Percentiles rank a stretch among this genome's conserved stretches.
phyloP scores from a whole-genome alignment of 805 yeast genomes.

The Candida khao-thaluensis region DNA sequence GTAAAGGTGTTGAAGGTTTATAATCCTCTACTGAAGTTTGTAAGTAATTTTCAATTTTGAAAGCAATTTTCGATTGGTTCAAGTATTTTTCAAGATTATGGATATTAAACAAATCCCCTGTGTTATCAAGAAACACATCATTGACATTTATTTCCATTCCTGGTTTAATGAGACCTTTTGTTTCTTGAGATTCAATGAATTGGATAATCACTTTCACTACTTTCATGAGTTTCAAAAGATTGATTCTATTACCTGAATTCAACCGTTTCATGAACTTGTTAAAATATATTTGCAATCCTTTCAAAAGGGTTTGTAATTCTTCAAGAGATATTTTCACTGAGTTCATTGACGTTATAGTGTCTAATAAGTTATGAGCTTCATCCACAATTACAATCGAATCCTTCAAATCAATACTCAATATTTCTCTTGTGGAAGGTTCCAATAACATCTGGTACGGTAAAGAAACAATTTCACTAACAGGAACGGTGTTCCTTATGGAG shows the following conservation, averaged over 20 bases:
- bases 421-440: slow-evolving; percentile 57
- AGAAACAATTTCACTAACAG: slow-evolving; percentile 70
- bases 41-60: slow-evolving; percentile 74
- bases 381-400: slow-evolving; percentile 77
- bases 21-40: slow-evolving; percentile 23
- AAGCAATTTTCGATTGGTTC: slow-evolving; percentile 70
- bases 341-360: slow-evolving; percentile 67
- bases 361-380: slow-evolving; percentile 89
- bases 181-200: slow-evolving; percentile 40
- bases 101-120: slow-evolving; percentile 71
- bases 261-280: slow-evolving; percentile 61
- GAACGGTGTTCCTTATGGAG: slow-evolving; percentile 56
- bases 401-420: slow-evolving; percentile 56
- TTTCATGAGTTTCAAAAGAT: slow-evolving; percentile 61
- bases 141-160: slow-evolving; percentile 55
- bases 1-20: slow-evolving; percentile 46
- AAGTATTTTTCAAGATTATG: slow-evolving; percentile 66
- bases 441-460: slow-evolving; percentile 82
- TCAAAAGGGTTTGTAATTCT: slow-evolving; percentile 47
- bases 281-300: slow-evolving; percentile 55
- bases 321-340: slow-evolving; percentile 55
- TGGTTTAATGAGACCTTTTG: slow-evolving; percentile 33
- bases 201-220: slow-evolving; percentile 50
- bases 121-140: slow-evolving; percentile 55
- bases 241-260: slow-evolving; percentile 69